Evolutionary conservation across 192 early-diverging fungal genomes (phyloP).

Genomic region (Chytriomyces sp.): DNA sequence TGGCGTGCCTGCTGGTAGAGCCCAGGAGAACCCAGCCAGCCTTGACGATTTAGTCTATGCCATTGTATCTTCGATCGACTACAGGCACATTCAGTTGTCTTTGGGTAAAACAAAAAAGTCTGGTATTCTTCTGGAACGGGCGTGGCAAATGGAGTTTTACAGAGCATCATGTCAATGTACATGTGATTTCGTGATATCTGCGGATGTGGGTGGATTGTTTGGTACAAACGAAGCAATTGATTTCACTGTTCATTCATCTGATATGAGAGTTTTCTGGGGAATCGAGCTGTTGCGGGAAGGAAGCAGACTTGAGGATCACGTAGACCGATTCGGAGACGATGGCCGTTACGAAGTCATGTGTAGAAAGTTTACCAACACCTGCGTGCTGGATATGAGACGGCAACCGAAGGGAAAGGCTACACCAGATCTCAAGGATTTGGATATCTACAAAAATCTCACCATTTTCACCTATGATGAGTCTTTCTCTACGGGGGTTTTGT

Average conservation of each 20-base stretch:
- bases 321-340: conserved; percentile 19
- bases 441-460: not conserved
- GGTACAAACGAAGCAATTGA: conserved; percentile 29
- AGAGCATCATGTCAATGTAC: conserved; percentile 19
- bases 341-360: conserved; percentile 3
- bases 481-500: not conserved
- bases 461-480: conserved; percentile 13
- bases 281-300: conserved; percentile 37
- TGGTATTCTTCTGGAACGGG: conserved; percentile 28
- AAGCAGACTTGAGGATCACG: conserved; percentile 19
- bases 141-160: conserved; percentile 44
- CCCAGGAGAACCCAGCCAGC: not conserved
- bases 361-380: not conserved
- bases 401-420: conserved; percentile 1
- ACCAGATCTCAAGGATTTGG: conserved; percentile 17
- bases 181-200: conserved; percentile 4
- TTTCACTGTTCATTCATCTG: conserved; percentile 36
- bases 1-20: not conserved
- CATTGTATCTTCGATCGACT: not conserved
- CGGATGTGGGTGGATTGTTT: conserved; percentile 40
- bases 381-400: conserved; percentile 3
- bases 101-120: conserved; percentile 9
- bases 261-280: conserved; percentile 23
- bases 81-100: not conserved
- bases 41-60: not conserved